Conservation (phyloP, 225 moss, liverwort and hornwort genomes). For the Antitrichia curtipendula region DNA sequence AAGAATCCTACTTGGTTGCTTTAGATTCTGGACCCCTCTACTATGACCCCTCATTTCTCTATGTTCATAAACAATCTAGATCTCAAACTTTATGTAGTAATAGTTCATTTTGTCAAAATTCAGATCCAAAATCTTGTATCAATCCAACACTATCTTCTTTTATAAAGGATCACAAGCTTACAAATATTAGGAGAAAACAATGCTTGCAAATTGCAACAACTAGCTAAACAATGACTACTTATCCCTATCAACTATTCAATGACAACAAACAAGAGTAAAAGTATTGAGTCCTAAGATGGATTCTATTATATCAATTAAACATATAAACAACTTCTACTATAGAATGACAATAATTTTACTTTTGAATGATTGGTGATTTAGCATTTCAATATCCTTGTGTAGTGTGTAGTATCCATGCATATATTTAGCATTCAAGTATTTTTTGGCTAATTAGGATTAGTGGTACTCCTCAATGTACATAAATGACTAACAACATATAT, state of each 20-base stretch:
- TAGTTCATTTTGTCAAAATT: neutral
- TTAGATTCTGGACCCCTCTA: fast-evolving
- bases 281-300: neutral
- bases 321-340: neutral
- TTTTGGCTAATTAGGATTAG: fast-evolving
- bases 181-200: neutral
- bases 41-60: neutral
- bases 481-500: fast-evolving
- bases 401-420: neutral
- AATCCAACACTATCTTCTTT: neutral
- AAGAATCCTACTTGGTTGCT: neutral
- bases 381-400: neutral
- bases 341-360: neutral
- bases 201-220: neutral
- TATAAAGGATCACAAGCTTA: too few species aligned
- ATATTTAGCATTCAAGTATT: neutral
- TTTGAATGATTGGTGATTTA: neutral
- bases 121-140: neutral
- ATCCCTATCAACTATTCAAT: neutral
- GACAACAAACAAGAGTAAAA: neutral
- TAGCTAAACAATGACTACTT: neutral
- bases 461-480: fast-evolving
- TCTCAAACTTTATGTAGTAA: neutral
- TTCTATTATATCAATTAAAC: neutral
- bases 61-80: neutral